Conservation (phyloP, 2,329 filamentous ascomycete genomes). For the Aspergillus fumigatiaffinis region DNA sequence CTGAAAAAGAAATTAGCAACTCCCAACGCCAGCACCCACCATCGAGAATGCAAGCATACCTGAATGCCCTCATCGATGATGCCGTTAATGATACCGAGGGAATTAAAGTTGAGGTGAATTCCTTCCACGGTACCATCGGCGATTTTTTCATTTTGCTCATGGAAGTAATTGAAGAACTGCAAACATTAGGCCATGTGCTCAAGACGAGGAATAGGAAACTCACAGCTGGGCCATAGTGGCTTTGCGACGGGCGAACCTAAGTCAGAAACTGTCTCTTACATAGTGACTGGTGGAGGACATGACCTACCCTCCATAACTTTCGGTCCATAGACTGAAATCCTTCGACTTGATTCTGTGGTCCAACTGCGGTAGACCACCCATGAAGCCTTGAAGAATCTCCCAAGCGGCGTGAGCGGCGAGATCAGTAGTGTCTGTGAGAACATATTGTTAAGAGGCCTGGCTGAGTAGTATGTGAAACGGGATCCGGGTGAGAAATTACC, state of each 20-base stretch:
- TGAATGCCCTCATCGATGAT: conserved; percentile 55
- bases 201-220: conserved; percentile 6
- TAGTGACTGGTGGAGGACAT: not conserved
- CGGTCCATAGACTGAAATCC: conserved; percentile 58
- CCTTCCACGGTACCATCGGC: conserved; percentile 47
- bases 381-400: conserved; percentile 55
- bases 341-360: conserved; percentile 49
- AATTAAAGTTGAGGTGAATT: conserved; percentile 51
- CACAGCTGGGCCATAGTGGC: conserved; percentile 49
- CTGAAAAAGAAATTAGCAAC: conserved; percentile 5
- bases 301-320: conserved; percentile 48
- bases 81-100: conserved; percentile 54
- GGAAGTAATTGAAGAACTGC: conserved; percentile 55
- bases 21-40: not conserved
- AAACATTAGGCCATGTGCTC: conserved; percentile 9
- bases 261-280: not conserved
- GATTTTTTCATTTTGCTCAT: conserved; percentile 55
- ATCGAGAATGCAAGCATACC: conserved; percentile 3
- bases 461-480: not conserved
- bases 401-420: conserved; percentile 54
- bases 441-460: not conserved
- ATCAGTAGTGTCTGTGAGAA: conserved; percentile 49
- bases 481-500: conserved; percentile 18
- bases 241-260: conserved; percentile 18
- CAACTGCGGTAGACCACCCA: conserved; percentile 46